A percentile compares a stretch with the other conserved stretches of the same genome.
phyloP scores from a whole-genome alignment of 805 yeast genomes.

The Grigorovia transvaalensis region DNA sequence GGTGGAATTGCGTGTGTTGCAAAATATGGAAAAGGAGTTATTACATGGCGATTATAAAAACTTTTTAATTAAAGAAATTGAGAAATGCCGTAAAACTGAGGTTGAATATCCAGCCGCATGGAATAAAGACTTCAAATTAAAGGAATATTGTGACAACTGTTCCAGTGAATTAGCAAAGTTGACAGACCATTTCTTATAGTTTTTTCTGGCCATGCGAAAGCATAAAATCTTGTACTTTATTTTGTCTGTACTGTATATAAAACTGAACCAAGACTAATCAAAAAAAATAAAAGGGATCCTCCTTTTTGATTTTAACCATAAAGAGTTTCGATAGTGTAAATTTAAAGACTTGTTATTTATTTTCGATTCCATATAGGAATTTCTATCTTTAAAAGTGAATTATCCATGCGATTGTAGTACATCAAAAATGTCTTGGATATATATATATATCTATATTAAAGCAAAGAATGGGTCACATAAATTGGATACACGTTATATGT shows the following conservation, averaged over 20 bases:
- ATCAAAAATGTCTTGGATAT: too few species aligned
- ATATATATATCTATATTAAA: too few species aligned
- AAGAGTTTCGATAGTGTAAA: too few species aligned
- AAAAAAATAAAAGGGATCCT: too few species aligned
- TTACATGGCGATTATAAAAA: constrained; percentile 57
- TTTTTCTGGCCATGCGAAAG: not conserved
- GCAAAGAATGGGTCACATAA: constrained; percentile 9
- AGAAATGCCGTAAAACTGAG: constrained; percentile 40
- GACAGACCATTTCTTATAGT: constrained; percentile 2
- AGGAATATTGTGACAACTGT: constrained; percentile 28
- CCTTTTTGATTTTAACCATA: too few species aligned
- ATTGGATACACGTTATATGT: constrained; percentile 16
- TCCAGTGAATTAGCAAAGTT: constrained; percentile 21
- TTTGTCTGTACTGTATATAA: not conserved
- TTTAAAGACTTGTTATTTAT: too few species aligned
- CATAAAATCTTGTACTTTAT: not conserved
- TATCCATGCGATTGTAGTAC: too few species aligned
- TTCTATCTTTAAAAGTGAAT: too few species aligned
- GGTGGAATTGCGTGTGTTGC: constrained; percentile 54
- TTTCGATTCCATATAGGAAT: too few species aligned
- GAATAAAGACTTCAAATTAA: constrained; percentile 18
- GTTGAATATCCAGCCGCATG: constrained; percentile 18
- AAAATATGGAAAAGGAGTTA: constrained; percentile 52
- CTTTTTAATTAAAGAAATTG: constrained; percentile 56
- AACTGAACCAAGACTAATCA: too few species aligned